A percentile compares a stretch with the other conserved stretches of the same genome.
Conservation (phyloP, 2,329 filamentous ascomycete genomes). For the Cladosporium sp. region DNA sequence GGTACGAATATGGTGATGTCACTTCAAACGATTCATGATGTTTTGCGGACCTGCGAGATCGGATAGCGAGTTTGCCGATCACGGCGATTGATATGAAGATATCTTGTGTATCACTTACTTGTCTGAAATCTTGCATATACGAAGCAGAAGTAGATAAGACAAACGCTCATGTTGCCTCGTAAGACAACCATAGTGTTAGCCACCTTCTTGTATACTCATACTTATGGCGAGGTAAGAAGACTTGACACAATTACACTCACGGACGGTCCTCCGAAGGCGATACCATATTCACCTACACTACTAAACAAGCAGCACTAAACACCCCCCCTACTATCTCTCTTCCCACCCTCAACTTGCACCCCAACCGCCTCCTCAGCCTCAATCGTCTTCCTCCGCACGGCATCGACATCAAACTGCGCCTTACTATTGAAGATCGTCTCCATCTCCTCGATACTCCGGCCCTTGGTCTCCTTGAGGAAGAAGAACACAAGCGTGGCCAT, state of each 20-base stretch:
- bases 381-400: constrained; percentile 17
- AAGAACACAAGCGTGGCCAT: constrained; percentile 46
- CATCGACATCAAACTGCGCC: constrained; percentile 33
- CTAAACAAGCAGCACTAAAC: not conserved
- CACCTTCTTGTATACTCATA: not conserved
- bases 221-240: not conserved
- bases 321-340: not conserved
- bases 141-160: not conserved
- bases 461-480: constrained; percentile 43
- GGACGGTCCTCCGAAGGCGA: not conserved
- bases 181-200: not conserved
- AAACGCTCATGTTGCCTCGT: too few relatives aligned
- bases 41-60: not conserved
- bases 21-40: not conserved
- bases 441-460: constrained; percentile 41
- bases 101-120: not conserved
- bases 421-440: constrained; percentile 32
- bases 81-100: not conserved
- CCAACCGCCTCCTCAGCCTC: constrained; percentile 15
- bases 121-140: not conserved
- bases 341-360: constrained; percentile 1
- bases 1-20: constrained; percentile 8
- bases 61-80: not conserved
- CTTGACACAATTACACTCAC: not conserved
- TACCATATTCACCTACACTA: not conserved